A percentile compares a stretch with the other conserved stretches of the same genome.
Evolutionary conservation across 345 rosid species (phyloP).

Genomic region (Ricinus communis): DNA sequence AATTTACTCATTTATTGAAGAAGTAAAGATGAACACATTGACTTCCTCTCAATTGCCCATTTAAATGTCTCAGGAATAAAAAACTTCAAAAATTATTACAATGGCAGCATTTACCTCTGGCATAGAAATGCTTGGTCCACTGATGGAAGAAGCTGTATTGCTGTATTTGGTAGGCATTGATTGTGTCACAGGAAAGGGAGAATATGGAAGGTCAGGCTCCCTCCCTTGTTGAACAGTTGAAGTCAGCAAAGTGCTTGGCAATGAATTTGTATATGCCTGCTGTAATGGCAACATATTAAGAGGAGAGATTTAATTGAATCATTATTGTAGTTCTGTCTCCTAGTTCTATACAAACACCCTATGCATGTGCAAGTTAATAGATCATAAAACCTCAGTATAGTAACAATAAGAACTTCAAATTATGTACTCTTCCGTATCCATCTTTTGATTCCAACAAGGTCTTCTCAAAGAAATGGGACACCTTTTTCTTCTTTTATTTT

Average conservation of each 20-base stretch:
- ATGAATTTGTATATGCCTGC: constrained; percentile 71
- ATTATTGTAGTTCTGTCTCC: neutral
- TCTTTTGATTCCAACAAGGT: neutral
- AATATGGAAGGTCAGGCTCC: constrained; percentile 80
- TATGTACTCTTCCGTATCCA: neutral
- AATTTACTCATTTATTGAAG: neutral
- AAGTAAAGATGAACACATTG: neutral
- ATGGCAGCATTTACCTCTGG: constrained; percentile 60
- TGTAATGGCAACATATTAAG: constrained; percentile 19
- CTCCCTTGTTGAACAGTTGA: constrained; percentile 69
- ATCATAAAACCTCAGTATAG: neutral
- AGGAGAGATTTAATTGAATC: constrained; percentile 12
- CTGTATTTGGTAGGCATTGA: constrained; percentile 62
- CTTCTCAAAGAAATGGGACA: neutral
- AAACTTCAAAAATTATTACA: neutral
- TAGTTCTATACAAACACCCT: neutral
- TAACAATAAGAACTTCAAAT: neutral
- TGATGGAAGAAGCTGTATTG: constrained; percentile 63
- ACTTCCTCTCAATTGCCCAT: neutral
- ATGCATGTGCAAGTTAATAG: neutral
- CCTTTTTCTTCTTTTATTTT: neutral
- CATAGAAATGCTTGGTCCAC: constrained; percentile 68
- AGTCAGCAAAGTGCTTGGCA: constrained; percentile 69
- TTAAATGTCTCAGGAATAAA: neutral
- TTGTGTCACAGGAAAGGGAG: constrained; percentile 71